Base-by-base conservation (phyloP, 192 early-diverging fungal genomes). In the Backusella circina region DNA sequence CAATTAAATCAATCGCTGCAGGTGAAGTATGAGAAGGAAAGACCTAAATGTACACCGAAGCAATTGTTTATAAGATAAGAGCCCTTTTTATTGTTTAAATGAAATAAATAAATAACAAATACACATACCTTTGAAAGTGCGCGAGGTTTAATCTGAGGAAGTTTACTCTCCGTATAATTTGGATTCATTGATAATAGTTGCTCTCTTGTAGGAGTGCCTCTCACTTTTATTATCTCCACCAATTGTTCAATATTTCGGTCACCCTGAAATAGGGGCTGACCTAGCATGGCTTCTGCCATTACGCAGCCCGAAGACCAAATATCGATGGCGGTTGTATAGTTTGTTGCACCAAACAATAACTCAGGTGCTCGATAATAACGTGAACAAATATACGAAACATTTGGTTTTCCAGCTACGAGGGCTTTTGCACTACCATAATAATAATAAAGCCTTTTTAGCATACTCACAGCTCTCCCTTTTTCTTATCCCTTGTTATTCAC, bases 141-240 rank as follows among this genome's bases (percentile, higher is more conserved):
- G 76, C 93, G 93, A 16, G 96, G 89, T 80, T 95, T 95, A 82
- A 99, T 99, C 82, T 97, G 95, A 77, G 98, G 98, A 83, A 99
- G 98, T 77, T 93, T 94, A 88, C 97, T 97, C 78, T 97, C 96
- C 79, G 93, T 95, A 82, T 99, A 99, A 86, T 97, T 96, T 50
- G 93, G 95, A 86, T 99, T 99, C 98, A 99, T 98, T 39, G 91
- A 90, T 79, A 92, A 91, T 75, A 99, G 93, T 84, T 99, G 96
- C 68, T 99, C 96, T 70, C 91, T 88, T 44, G 94, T 94, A 37
- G 97, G 98, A 32, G 97, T 99, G 61, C 98, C 98, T n/a, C 98
- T 87, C 18, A 98, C 92, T 85, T 99, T 99, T 87, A 99, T 99
- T 77, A 99, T 99, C 85, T 99, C 97, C 15, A 99, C 98, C 32